These are phyloP conservation scores for Xanthoconium stramineum DNA, from an alignment of 768 basidiomycete species.

Conservation along the genomic window DNA sequence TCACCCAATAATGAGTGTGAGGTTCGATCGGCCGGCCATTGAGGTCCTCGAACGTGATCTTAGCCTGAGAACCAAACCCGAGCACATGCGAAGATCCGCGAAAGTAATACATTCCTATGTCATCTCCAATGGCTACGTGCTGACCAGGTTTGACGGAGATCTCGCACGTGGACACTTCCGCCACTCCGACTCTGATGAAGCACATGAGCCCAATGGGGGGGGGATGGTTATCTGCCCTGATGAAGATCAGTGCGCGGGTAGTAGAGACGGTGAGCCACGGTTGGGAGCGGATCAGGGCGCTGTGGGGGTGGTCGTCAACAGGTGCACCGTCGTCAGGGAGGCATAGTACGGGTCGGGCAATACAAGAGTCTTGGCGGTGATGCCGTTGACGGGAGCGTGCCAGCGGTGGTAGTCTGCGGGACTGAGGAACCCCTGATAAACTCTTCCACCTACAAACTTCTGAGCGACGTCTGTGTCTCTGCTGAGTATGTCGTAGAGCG, in stretches of 20 bases:
- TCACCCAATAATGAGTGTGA: background rate
- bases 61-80: conserved; percentile 14
- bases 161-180: conserved; percentile 44
- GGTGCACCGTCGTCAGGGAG: conserved; percentile 8
- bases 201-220: conserved; percentile 49
- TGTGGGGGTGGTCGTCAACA: conserved; percentile 4
- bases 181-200: conserved; percentile 59
- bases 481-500: conserved; percentile 51
- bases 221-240: conserved; percentile 49
- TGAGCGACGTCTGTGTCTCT: conserved; percentile 19
- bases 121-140: background rate
- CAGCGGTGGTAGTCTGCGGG: too few species aligned
- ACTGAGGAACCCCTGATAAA: conserved; percentile 36
- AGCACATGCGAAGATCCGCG: conserved; percentile 51
- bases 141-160: background rate
- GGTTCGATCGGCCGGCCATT: background rate
- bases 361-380: too few species aligned
- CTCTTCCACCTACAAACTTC: conserved; percentile 44
- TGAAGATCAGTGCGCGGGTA: conserved; percentile 51
- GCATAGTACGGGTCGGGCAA: background rate
- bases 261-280: conserved; percentile 44
- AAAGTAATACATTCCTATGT: conserved; percentile 58
- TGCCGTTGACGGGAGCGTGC: too few species aligned
- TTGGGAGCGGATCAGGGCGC: conserved; percentile 29
- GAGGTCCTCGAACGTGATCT: background rate